These are phyloP conservation scores for Zanthoxylum bungeanum DNA, from an alignment of 345 rosid genomes.

Conservation along the genomic window DNA sequence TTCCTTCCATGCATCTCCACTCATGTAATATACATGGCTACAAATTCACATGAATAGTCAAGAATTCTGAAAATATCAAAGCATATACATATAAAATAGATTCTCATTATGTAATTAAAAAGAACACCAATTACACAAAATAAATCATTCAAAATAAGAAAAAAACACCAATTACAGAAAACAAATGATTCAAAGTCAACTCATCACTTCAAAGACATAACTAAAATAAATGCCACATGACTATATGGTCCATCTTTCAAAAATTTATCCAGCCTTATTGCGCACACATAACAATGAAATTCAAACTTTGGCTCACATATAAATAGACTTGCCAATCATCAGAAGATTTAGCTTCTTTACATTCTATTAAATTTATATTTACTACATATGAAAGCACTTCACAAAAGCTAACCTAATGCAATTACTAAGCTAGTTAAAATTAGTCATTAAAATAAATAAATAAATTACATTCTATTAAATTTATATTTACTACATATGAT, in stretches of 20 bases:
- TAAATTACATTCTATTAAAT: too few species aligned
- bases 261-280: too few species aligned
- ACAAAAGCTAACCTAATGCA: too few species aligned
- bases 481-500: too few species aligned
- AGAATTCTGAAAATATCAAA: slow-evolving; percentile 22
- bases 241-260: background rate
- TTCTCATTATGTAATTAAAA: background rate
- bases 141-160: too few species aligned
- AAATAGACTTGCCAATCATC: background rate
- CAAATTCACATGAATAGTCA: slow-evolving; percentile 35
- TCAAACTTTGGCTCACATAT: background rate
- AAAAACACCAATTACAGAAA: too few species aligned
- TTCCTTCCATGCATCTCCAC: slow-evolving; percentile 99
- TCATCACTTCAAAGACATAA: background rate
- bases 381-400: too few species aligned
- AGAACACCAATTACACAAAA: background rate
- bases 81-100: too few species aligned
- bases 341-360: background rate
- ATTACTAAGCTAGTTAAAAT: too few species aligned
- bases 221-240: background rate
- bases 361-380: too few species aligned
- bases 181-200: background rate
- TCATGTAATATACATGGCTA: slow-evolving; percentile 97
- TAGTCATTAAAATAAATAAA: too few species aligned
- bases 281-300: background rate